Base-by-base conservation (phyloP, 768 basidiomycete genomes). In the Boletus sp. region DNA sequence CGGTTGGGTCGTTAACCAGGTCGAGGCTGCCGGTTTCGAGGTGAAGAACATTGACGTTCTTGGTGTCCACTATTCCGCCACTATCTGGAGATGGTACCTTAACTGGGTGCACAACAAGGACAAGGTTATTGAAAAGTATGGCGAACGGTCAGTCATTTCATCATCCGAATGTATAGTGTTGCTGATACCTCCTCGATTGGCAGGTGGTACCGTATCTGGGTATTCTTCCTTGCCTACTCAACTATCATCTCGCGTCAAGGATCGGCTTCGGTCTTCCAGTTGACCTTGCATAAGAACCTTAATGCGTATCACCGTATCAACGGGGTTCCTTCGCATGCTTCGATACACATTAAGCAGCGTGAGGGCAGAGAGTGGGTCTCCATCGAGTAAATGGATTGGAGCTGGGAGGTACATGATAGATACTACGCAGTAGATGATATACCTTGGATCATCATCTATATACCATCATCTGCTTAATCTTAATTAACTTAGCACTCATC, bases 61-160 rank as follows among this genome's bases (percentile, higher is more conserved):
- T 35, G 97, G 96, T 54, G 96, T 98, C 9, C 97, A 99, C 75
- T 97, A 98, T 76, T 91, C 90, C 17, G 94, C 94, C 0, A 96
- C 93, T 1, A 78, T 93, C 68, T 87, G 80, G 75, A 80, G 83
- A 56, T 98, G 96, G 96, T 98, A 98, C 82, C 84, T 91, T 71
- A 98, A 98, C 83, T 99, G 97, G 97, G 73, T 96, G 42, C 78
- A 79, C 56, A 98, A 99, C 82, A 89, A 89, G 78, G 94, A 94
- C 45, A 88, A 90, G 73, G 87, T 97, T 49, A 61, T 90, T 39
- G 92, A 77, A 54, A 89, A 87, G 73, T 99, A 99, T 69, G 96
- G 96, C 52, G 92, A 95, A 33, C 81, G 84, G 66, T 76, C 24
- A 56, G 74, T 68, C 0, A 11, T 47, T 1, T n/a, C 3, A 10